Percentiles rank a stretch among this genome's conserved stretches.
Conservation (phyloP, 192 early-diverging fungal genomes). For the Entophlyctis luteolus region DNA sequence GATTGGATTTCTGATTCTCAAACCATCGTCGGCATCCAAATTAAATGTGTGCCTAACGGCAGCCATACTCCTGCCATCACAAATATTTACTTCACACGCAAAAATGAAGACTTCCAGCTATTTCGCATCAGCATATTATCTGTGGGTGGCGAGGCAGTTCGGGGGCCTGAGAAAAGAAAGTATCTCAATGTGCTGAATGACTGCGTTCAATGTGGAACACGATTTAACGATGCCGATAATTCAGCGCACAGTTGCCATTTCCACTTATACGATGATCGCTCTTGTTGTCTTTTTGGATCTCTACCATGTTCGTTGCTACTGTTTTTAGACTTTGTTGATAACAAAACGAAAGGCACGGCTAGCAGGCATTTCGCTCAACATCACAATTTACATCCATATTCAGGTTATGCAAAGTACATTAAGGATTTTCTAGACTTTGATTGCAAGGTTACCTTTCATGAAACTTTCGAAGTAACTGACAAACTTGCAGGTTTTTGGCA, state of each 20-base stretch:
- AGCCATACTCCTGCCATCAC: slow-evolving; percentile 4
- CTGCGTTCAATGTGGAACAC: slow-evolving; percentile 15
- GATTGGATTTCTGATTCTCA: slow-evolving; percentile 12
- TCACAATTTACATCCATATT: slow-evolving; percentile 18
- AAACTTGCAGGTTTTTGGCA: slow-evolving; percentile 1
- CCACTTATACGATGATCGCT: slow-evolving; percentile 1
- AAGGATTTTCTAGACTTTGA: slow-evolving; percentile 10
- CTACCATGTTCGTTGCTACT: slow-evolving; percentile 2
- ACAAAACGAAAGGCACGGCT: not conserved
- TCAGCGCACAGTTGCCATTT: slow-evolving; percentile 9
- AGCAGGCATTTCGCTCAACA: slow-evolving; percentile 3
- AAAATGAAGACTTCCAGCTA: not conserved
- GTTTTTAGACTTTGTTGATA: not conserved
- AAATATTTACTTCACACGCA: slow-evolving; percentile 12
- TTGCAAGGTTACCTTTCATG: not conserved
- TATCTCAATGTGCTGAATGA: not conserved
- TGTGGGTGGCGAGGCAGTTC: not conserved
- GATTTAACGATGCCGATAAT: slow-evolving; percentile 2
- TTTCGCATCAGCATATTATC: slow-evolving; percentile 17
- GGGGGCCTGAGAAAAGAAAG: not conserved
- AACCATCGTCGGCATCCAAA: slow-evolving; percentile 11
- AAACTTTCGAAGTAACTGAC: not conserved
- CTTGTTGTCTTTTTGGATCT: slow-evolving; percentile 6
- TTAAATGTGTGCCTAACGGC: not conserved
- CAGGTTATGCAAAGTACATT: not conserved